Percentiles rank a stretch among this genome's conserved stretches.
Conservation (phyloP, 495 filamentous ascomycete species). For the Usnea hakonensis region DNA sequence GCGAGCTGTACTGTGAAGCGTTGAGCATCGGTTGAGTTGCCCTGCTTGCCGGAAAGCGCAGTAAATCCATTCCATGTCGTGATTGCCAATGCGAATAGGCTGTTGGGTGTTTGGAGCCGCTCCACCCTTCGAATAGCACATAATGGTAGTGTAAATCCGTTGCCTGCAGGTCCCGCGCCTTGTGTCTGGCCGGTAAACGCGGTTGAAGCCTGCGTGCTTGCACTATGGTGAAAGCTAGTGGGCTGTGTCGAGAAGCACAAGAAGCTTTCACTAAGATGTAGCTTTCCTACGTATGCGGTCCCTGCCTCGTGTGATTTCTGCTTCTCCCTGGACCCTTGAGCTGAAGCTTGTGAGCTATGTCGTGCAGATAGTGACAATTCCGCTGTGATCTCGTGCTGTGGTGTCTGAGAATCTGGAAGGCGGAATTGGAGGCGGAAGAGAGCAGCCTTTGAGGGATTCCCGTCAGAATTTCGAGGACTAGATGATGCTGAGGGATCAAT, state of each 20-base stretch:
- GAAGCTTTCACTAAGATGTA: conserved; percentile 88
- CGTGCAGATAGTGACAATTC: conserved; percentile 76
- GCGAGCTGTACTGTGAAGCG: conserved; percentile 84
- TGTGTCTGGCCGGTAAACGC: conserved; percentile 82
- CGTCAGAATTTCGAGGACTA: conserved; percentile 46
- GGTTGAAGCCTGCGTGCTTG: conserved; percentile 65
- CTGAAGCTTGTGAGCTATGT: conserved; percentile 35
- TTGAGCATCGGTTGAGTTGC: conserved; percentile 56
- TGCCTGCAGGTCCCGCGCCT: conserved; percentile 84
- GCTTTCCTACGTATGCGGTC: conserved; percentile 82
- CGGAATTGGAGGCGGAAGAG: conserved; percentile 96
- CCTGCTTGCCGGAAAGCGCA: conserved; percentile 40
- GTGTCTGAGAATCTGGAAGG: conserved; percentile 82
- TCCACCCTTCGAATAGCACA: conserved; percentile 88
- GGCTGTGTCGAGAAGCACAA: conserved; percentile 93
- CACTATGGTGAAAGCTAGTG: conserved; percentile 73
- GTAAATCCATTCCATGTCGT: conserved; percentile 88
- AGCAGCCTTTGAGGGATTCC: conserved; percentile 78
- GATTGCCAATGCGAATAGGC: conserved; percentile 85
- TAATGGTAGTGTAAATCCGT: conserved; percentile 93
- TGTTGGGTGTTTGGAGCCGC: conserved; percentile 79
- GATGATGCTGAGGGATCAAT: conserved; percentile 72
- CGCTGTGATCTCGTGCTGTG: conserved; percentile 89
- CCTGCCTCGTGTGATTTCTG: conserved; percentile 56
- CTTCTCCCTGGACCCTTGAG: conserved; percentile 44